Evolutionary conservation across 2,329 filamentous ascomycete genomes (phyloP).

Genomic region (Alternaria solani): DNA sequence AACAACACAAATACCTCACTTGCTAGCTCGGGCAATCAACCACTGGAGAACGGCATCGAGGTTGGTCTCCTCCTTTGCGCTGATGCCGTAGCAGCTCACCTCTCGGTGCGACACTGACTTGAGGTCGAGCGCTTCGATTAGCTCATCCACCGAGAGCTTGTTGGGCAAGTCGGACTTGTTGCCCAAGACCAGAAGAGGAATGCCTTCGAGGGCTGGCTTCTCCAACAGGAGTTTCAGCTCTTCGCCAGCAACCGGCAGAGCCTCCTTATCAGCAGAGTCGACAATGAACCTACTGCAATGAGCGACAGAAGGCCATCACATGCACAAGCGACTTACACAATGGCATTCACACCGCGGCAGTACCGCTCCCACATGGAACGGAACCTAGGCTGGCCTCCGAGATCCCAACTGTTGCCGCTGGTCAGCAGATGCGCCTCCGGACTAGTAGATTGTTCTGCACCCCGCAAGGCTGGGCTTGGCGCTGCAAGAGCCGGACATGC

Average conservation of each 20-base stretch:
- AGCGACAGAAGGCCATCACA: conserved; percentile 30
- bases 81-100: conserved; percentile 98
- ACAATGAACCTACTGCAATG: conserved; percentile 78
- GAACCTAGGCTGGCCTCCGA: conserved; percentile 95
- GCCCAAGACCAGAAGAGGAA: conserved; percentile 90
- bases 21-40: conserved; percentile 85
- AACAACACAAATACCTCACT: conserved; percentile 35
- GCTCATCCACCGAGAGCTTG: conserved; percentile 89
- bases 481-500: conserved; percentile 47
- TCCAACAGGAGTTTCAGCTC: conserved; percentile 90
- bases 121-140: conserved; percentile 91
- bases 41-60: conserved; percentile 96
- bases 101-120: conserved; percentile 90
- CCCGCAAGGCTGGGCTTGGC: conserved; percentile 46
- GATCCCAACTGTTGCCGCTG: conserved; percentile 76
- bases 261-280: conserved; percentile 85
- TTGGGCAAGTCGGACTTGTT: conserved; percentile 97
- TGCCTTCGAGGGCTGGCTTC: conserved; percentile 84
- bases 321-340: conserved; percentile 68
- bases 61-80: conserved; percentile 98
- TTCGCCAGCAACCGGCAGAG: conserved; percentile 85
- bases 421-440: conserved; percentile 47
- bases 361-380: conserved; percentile 99
- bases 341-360: conserved; percentile 95
- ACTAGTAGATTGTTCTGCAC: conserved; percentile 40